Evolutionary conservation across 1,139 yeast genomes (phyloP), one percentile per base, ranked within the genome.

Genomic region (Kluyveromyces sp.): DNA sequence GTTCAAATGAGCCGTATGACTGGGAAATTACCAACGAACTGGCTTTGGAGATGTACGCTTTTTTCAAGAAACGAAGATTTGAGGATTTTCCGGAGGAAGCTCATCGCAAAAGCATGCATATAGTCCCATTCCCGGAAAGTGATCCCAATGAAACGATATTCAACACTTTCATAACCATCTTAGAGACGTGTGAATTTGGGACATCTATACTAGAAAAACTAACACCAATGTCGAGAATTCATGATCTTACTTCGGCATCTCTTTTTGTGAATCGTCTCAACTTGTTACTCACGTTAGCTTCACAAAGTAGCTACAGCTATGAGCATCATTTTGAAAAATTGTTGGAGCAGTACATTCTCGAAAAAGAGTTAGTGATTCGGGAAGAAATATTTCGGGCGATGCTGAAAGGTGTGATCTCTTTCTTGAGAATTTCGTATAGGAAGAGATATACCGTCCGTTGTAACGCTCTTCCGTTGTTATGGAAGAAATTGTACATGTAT

Each of bases 211-310:
- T 55, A 11, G 64, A 61, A 44, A 52, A 48, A 40, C 49, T 61
- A 6, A 57, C 55, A n/a, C 64, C 65, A 1, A 49, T 59, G 34
- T 52, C 63, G 22, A 57, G 56, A 19, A 44, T 60, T 6, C 39
- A 51, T 1, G 28, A 26, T 3, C 41, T 41, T 17, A 54, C 54
- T 37, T 40, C 54, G 4, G 33, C 47, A 7, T 45, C 55, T 2
- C 52, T 55, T 13, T 28, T 61, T 17, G 48, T 47, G 7, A 61
- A 61, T 38, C 49, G 65, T 39, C 43, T 60, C 1, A 60, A 60
- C 36, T 43, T 60, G 6, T 40, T 61, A 19, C 39, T 59, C 35
- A 46, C 54, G 1, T 43, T 61, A 19, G 54, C 60, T 0, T 41
- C 43, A 31, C 45, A 49, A 13, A 53, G 61, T 2, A 40, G 44